Percentiles rank a stretch among this genome's conserved stretches.
These are phyloP conservation scores for Arthroderma uncinatum DNA, from an alignment of 2,329 filamentous ascomycete genomes.

Conservation along the genomic window DNA sequence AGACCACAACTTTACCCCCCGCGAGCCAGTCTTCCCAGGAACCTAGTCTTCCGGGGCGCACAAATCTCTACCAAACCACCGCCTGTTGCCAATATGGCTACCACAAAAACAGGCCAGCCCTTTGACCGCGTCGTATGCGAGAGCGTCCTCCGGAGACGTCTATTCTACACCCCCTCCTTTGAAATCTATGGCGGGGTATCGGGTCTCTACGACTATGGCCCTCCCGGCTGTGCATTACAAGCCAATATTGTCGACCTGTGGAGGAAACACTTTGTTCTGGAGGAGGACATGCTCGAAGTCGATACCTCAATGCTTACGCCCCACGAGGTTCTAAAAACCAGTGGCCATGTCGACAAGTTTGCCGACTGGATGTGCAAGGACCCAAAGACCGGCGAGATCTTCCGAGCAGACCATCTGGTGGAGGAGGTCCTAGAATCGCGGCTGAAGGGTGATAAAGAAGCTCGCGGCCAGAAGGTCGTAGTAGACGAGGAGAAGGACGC, in stretches of 20 bases:
- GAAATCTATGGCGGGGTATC: slow-evolving; percentile 87
- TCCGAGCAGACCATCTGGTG: slow-evolving; percentile 91
- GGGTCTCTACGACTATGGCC: slow-evolving; percentile 88
- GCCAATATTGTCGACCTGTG: slow-evolving; percentile 79
- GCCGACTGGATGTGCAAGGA: slow-evolving; percentile 99
- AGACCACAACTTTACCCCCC: slow-evolving; percentile 7
- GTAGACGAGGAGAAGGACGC: slow-evolving; percentile 64
- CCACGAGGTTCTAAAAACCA: slow-evolving; percentile 86
- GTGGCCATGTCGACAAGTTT: slow-evolving; percentile 94
- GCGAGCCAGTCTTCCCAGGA: neutral
- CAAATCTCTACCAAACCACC: slow-evolving; percentile 4
- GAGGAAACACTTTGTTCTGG: slow-evolving; percentile 86
- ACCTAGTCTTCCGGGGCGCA: neutral
- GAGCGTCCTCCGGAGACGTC: slow-evolving; percentile 70
- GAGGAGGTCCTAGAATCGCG: slow-evolving; percentile 83
- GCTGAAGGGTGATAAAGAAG: slow-evolving; percentile 83
- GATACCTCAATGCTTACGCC: slow-evolving; percentile 92
- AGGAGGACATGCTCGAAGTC: slow-evolving; percentile 91
- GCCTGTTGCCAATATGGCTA: slow-evolving; percentile 43
- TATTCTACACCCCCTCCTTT: slow-evolving; percentile 93
- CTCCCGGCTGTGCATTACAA: slow-evolving; percentile 74
- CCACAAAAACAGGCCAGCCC: slow-evolving; percentile 78
- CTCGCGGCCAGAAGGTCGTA: slow-evolving; percentile 62
- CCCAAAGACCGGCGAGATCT: slow-evolving; percentile 91
- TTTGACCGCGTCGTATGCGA: slow-evolving; percentile 76